Conservation (phyloP, 2,329 filamentous ascomycete species). For the Arthroderma sp. region DNA sequence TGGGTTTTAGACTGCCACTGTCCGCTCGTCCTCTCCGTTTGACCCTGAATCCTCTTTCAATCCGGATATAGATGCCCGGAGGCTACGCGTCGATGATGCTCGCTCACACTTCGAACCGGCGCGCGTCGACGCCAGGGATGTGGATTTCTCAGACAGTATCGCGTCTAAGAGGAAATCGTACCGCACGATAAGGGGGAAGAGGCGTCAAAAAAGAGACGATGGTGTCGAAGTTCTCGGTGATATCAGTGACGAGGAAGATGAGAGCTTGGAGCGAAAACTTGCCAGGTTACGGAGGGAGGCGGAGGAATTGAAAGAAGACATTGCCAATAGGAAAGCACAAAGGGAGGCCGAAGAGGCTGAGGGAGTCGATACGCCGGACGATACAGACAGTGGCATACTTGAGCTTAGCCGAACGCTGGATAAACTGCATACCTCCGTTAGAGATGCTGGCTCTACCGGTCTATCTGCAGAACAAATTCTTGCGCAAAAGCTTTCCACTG, state of each 20-base stretch:
- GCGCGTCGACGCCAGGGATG: constrained; percentile 60
- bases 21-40: constrained; percentile 44
- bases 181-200: constrained; percentile 55
- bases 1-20: constrained; percentile 34
- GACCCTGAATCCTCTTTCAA: constrained; percentile 42
- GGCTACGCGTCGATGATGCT: constrained; percentile 64
- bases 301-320: constrained; percentile 52
- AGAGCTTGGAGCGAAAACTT: constrained; percentile 64
- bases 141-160: constrained; percentile 83
- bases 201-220: constrained; percentile 38
- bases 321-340: constrained; percentile 35
- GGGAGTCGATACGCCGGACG: constrained; percentile 24
- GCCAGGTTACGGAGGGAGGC: constrained; percentile 73
- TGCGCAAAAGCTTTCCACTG: constrained; percentile 20
- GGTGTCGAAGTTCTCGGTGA: constrained; percentile 54
- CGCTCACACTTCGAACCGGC: constrained; percentile 65
- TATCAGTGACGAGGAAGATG: constrained; percentile 65
- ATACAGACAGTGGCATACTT: constrained; percentile 45
- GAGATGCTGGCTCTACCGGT: constrained; percentile 13
- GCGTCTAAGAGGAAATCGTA: constrained; percentile 74
- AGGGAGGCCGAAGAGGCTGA: constrained; percentile 38
- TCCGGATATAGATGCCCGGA: constrained; percentile 60
- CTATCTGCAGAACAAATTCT: constrained; percentile 24
- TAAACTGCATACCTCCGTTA: constrained; percentile 38
- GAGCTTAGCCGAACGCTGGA: constrained; percentile 62